Base-by-base conservation (phyloP, 305 asterid genomes). In the Fraxinus greggii region DNA sequence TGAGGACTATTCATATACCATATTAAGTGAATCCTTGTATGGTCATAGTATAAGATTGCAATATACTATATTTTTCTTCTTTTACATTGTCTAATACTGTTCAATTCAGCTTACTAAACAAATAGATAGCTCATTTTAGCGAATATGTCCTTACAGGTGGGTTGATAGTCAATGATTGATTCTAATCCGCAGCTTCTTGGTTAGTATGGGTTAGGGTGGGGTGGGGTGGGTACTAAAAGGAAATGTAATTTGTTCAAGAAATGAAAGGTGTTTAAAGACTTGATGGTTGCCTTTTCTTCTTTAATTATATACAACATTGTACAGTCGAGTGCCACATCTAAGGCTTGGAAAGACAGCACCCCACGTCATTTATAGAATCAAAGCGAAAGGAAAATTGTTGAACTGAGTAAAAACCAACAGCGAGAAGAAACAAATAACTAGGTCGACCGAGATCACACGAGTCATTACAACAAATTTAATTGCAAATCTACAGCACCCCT, bases 141-240 rank as follows among this genome's bases (percentile, higher is more conserved):
- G 3, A 59, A 59, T 59, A 5, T 21, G 24, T 29, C 15, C 28
- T 28, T 78, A 84, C 88, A 78, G 88, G 84, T 85, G 88, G 88
- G 81, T 79, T 54, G 83, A 54, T 85, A 63, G 83, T 82, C 8
- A 85, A 85, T 82, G 78, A 33, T 24, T 26, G 73, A 26, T 15
- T 23, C 33, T 65, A 13, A 65, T 26, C 36, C 33, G 13, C 35
- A 26, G n/a, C 73, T 28, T 24, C 6, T 10, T 12, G 32, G 73
- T 10, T 65, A 28, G 35, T 3, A 12, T 21, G 63, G 63, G 61
- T 21, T 3, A 0, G 59, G 59, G 59, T 48, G 6, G 24, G 24
- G 24, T 21, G 21, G 69, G 28, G 69, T 21, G 69, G 29, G 24
- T 54, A 15, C 1, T n/a, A n/a, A 61, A 23, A 23, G 32, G 31